phyloP scores from a whole-genome alignment of 1,139 yeast genomes.

The Zygosaccharomyces sapae region DNA sequence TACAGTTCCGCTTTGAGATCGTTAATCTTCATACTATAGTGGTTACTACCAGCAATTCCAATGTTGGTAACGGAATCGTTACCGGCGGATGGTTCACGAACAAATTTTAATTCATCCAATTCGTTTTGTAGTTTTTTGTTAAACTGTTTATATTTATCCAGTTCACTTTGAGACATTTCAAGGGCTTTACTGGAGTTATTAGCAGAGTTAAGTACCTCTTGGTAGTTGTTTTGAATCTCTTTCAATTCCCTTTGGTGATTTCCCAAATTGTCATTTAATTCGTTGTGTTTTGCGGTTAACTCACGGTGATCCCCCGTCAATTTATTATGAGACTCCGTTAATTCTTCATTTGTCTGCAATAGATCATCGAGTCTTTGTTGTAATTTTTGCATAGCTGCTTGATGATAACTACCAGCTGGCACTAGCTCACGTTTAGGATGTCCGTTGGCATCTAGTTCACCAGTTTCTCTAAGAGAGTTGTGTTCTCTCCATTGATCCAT shows the following conservation, averaged over 20 bases:
- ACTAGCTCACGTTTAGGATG: constrained; percentile 4
- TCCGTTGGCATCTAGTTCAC: constrained; percentile 4
- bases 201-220: constrained; percentile 66
- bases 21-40: constrained; percentile 69
- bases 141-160: constrained; percentile 53
- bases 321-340: constrained; percentile 23
- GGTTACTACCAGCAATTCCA: constrained; percentile 43
- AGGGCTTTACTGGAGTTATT: constrained; percentile 74
- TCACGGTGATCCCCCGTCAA: constrained; percentile 25
- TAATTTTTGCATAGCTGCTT: constrained; percentile 23
- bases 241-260: constrained; percentile 34
- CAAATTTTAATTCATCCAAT: constrained; percentile 60
- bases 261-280: constrained; percentile 21
- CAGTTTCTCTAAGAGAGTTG: constrained; percentile 5
- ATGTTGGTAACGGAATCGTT: constrained; percentile 12
- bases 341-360: constrained; percentile 22
- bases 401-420: constrained; percentile 17
- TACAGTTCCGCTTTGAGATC: constrained; percentile 82
- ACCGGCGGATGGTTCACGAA: constrained; percentile 28
- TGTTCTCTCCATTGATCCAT: constrained; percentile 20
- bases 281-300: constrained; percentile 22
- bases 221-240: constrained; percentile 54
- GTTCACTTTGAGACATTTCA: constrained; percentile 66
- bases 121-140: constrained; percentile 59
- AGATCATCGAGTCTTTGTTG: constrained; percentile 27